A percentile compares a stretch with the other conserved stretches of the same genome.
These are phyloP conservation scores for Tothia fuscella DNA, from an alignment of 2,329 filamentous ascomycete genomes.

Conservation along the genomic window DNA sequence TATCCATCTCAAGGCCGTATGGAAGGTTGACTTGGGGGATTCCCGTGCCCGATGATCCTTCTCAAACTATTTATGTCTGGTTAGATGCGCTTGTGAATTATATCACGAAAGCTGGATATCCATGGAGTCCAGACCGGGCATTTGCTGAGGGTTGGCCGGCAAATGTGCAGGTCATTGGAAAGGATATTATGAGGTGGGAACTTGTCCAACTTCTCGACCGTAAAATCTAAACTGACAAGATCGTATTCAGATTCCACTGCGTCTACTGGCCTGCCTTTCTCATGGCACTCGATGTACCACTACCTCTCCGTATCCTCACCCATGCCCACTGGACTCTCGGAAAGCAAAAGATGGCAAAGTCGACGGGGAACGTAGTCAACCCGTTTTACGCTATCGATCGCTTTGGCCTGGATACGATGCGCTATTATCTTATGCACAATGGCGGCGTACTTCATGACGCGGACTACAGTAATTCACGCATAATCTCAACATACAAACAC, in stretches of 20 bases:
- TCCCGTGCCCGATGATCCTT: conserved; percentile 68
- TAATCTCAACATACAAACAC: conserved; percentile 69
- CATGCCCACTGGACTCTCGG: conserved; percentile 96
- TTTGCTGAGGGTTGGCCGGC: conserved; percentile 68
- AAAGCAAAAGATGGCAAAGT: conserved; percentile 91
- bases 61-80: conserved; percentile 96
- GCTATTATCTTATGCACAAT: conserved; percentile 76
- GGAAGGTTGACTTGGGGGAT: conserved; percentile 80
- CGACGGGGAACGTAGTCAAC: conserved; percentile 86
- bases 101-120: conserved; percentile 76
- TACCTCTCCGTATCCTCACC: conserved; percentile 68
- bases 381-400: conserved; percentile 83
- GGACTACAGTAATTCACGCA: conserved; percentile 69
- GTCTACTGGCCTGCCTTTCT: conserved; percentile 97
- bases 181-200: conserved; percentile 75
- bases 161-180: conserved; percentile 84
- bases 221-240: too few species aligned
- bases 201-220: too few species aligned
- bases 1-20: conserved; percentile 76
- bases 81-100: conserved; percentile 94
- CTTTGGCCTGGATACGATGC: conserved; percentile 77
- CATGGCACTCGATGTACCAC: conserved; percentile 70
- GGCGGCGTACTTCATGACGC: conserved; percentile 68
- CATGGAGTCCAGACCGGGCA: conserved; percentile 57
- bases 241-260: conserved; percentile 62